A percentile compares a stretch with the other conserved stretches of the same genome.
Evolutionary conservation across 2,329 filamentous ascomycete genomes (phyloP).

Genomic region (Colletotrichum sp.): DNA sequence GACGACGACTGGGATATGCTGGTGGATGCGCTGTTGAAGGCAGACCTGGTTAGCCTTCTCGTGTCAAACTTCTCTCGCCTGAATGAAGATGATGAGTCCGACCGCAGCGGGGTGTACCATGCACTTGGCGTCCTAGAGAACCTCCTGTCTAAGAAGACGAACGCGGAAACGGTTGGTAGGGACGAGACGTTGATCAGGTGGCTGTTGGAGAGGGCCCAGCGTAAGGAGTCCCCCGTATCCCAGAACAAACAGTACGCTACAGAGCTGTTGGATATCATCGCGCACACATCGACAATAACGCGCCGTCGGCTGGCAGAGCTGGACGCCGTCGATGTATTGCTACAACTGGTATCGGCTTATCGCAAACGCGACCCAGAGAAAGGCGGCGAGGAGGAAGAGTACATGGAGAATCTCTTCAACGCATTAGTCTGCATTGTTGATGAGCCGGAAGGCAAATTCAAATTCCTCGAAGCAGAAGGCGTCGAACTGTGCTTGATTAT

Average conservation of each 20-base stretch:
- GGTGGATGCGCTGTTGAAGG: constrained; percentile 69
- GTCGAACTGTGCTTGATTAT: constrained; percentile 92
- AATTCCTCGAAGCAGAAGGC: constrained; percentile 89
- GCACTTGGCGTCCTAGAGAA: constrained; percentile 85
- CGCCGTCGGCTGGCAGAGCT: constrained; percentile 65
- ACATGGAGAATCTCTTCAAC: constrained; percentile 93
- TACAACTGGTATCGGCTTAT: constrained; percentile 86
- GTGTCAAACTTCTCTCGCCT: constrained; percentile 80
- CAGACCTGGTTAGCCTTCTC: constrained; percentile 76
- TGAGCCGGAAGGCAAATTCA: constrained; percentile 74
- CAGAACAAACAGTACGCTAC: constrained; percentile 97
- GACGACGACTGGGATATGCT: constrained; percentile 82
- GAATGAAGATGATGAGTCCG: constrained; percentile 74
- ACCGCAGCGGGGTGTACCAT: constrained; percentile 87
- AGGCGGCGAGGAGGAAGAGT: constrained; percentile 90
- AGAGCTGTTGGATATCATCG: constrained; percentile 87
- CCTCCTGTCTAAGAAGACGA: constrained; percentile 72
- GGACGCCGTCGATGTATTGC: constrained; percentile 78
- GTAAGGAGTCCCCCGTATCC: constrained; percentile 68
- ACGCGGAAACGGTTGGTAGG: constrained; percentile 74
- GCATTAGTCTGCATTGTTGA: constrained; percentile 81
- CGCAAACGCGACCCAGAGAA: constrained; percentile 85
- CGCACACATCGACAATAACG: constrained; percentile 76
- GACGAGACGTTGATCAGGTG: constrained; percentile 74
- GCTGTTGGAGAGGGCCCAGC: constrained; percentile 77